These are phyloP conservation scores for Venturia nashicola DNA, from an alignment of 2,329 filamentous ascomycete genomes.

Conservation along the genomic window DNA sequence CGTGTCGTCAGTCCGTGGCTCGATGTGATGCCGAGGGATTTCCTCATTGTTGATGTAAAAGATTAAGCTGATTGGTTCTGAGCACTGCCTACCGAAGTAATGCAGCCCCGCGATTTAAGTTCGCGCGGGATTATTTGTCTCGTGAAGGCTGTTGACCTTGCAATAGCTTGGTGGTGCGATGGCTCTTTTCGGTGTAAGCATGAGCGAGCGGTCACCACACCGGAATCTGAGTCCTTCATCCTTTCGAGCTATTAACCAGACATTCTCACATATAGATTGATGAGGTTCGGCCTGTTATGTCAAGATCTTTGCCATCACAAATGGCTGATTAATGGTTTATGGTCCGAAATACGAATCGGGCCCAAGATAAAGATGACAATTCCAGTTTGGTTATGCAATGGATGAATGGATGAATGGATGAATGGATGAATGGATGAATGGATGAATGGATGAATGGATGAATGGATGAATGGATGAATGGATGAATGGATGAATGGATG, in stretches of 20 bases:
- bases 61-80: neutral
- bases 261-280: neutral
- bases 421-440: too few relatives aligned
- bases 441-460: too few relatives aligned
- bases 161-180: neutral
- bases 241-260: neutral
- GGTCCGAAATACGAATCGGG: too few relatives aligned
- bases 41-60: neutral
- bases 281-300: too few relatives aligned
- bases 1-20: neutral
- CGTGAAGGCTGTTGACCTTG: neutral
- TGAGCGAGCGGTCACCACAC: neutral
- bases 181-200: neutral
- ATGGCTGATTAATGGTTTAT: too few relatives aligned
- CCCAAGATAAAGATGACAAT: too few relatives aligned
- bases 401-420: too few relatives aligned
- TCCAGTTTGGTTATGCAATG: too few relatives aligned
- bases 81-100: neutral
- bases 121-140: neutral
- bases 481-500: too few relatives aligned
- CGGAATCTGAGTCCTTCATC: neutral
- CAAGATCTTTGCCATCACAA: too few relatives aligned
- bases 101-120: neutral
- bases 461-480: too few relatives aligned
- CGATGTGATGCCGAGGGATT: neutral